Base-by-base conservation (phyloP, 441 rosid species). In the Populus hybrid region DNA sequence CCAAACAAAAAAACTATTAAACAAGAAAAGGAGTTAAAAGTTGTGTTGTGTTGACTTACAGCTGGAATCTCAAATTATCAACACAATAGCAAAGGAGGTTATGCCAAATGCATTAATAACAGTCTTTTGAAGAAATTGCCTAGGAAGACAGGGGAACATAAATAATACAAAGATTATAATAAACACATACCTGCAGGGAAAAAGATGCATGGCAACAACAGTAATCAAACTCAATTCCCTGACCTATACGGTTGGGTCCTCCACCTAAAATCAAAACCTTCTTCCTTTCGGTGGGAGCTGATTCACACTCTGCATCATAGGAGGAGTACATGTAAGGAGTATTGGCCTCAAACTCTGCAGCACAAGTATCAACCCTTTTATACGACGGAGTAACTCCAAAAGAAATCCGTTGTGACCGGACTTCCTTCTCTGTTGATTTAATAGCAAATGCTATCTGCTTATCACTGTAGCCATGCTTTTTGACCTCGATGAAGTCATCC, bases 281-380 rank as follows among this genome's bases (percentile, higher is more conserved):
- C 85, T 88, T 91, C 83, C 72, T 88, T 74, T 23, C 78, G 74
- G 92, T 94, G 24, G 99, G 97, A 74, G 88, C 91, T 76, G 98
- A 94, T 86, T 94, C 99, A 57, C 99, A 95, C 84, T 95, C 99
- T 19, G 77, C 76, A 87, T 95, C 99, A 84, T 94, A 95, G 28
- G 97, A 91, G n/a, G 99, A 95, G 78, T 92, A 95, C 99, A 95
- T 92, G 83, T 94, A 95, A 26, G 98, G 99, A 75, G 99, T 94
- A 78, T 91, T 86, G 4, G 99, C 98, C 88, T 94, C 97, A 79
- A 95, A 95, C 84, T 95, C 99, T 21, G 99, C 98, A 72, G 99
- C 98, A 79, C 99, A 94, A 26, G 99, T 95, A 84, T 95, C 99
- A 16, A 95, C 99, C 79, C 97, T 87, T 86, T 95, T 95, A 80